Evolutionary conservation across 495 filamentous ascomycete genomes (phyloP), one percentile per base, ranked within the genome.

Genomic region (Hypoxylon subgilvum): DNA sequence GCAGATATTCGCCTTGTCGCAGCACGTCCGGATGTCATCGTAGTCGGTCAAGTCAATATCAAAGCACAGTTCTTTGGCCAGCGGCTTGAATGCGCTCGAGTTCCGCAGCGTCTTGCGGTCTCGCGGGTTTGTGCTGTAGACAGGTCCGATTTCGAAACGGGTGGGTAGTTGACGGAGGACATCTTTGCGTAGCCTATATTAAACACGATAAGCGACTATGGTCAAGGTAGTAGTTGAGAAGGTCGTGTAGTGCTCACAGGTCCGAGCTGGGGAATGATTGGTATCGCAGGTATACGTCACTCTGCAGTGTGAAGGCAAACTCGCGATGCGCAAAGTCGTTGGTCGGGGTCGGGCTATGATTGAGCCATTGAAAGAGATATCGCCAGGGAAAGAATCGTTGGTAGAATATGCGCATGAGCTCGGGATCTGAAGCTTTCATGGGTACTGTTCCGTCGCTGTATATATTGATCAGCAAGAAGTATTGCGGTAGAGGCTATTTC

Each of bases 31-130:
- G 61, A 97, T 89, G 40, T 96, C 89, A 68, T 98, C 94, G 72
- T 98, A 98, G 76, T 97, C 94, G 21, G 93, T 97, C 81, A 98
- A 80, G 82, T 98, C 94, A 61, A 98, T 96, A 86, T 98, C 94
- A 75, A 98, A 97, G 57, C 96, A 95, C 12, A 98, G 74, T 72
- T 98, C 94, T 68, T 97, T 97, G 1, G 86, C 77, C 2, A 95
- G 69, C 2, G 94, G 92, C 38, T 80, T 80, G 70, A 94, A 92
- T 6, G 81, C 77, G 47, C 79, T 81, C 12, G 82, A 74, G 72
- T 95, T 96, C 35, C 86, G 84, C 4, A 96, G 74, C 0, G 84
- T 84, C 74, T 98, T 98, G 63, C 95, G 89, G 53, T 97, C 94
- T 49, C 91, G 88, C 0, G 95, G 94, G 70, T 97, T 96, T 21